Evolutionary conservation across 495 filamentous ascomycete species (phyloP).

Genomic region (Apiosordaria backusii): DNA sequence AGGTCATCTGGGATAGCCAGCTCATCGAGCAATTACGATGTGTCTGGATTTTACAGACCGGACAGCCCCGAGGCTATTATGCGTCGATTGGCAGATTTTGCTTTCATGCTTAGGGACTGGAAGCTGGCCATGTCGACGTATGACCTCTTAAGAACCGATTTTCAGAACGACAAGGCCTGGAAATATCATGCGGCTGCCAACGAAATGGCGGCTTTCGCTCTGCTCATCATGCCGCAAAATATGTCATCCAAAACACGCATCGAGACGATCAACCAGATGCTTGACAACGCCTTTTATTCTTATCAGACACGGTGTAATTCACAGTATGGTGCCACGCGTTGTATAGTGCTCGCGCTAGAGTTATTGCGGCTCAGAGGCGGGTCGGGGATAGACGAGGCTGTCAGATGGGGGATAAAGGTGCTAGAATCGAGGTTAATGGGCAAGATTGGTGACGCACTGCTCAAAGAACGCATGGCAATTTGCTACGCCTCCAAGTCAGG

Average conservation of each 20-base stretch:
- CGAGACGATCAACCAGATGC: constrained; percentile 76
- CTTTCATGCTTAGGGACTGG: constrained; percentile 94
- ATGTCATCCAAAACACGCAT: constrained; percentile 67
- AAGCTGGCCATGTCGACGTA: constrained; percentile 89
- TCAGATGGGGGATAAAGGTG: constrained; percentile 74
- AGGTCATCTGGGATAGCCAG: constrained; percentile 39
- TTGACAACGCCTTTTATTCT: constrained; percentile 86
- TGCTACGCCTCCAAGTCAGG: constrained; percentile 75
- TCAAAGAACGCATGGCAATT: constrained; percentile 77
- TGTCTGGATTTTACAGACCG: constrained; percentile 75
- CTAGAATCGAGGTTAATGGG: constrained; percentile 75
- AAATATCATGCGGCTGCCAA: constrained; percentile 86
- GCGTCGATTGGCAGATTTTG: constrained; percentile 90
- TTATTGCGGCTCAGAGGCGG: constrained; percentile 75
- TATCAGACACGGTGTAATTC: constrained; percentile 80
- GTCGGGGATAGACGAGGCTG: constrained; percentile 78
- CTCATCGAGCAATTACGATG: constrained; percentile 71
- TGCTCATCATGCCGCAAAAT: constrained; percentile 68
- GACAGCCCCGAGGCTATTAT: constrained; percentile 83
- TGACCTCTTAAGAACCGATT: constrained; percentile 82
- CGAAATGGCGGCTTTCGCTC: constrained; percentile 86
- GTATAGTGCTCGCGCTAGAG: constrained; percentile 71
- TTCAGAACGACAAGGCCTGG: constrained; percentile 94
- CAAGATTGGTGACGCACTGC: constrained; percentile 68
- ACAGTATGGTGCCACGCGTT: constrained; percentile 71